Conservation (phyloP, 2,329 filamentous ascomycete species). For the Pestalotiopsis sp. region DNA sequence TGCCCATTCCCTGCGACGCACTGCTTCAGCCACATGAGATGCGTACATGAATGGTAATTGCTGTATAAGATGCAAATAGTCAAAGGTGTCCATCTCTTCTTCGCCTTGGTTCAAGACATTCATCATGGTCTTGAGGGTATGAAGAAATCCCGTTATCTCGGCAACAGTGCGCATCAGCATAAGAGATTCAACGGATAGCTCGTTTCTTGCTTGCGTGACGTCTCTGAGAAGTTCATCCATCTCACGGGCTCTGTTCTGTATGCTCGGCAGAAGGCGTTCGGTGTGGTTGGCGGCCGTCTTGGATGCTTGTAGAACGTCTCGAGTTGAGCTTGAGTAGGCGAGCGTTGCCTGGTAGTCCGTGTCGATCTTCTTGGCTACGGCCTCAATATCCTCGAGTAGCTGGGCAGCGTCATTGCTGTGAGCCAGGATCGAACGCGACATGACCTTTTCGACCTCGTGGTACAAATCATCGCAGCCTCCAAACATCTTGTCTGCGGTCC, state of each 20-base stretch:
- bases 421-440: constrained; percentile 52
- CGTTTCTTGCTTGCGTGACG: constrained; percentile 66
- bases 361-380: constrained; percentile 81
- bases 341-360: constrained; percentile 81
- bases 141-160: constrained; percentile 73
- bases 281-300: constrained; percentile 65
- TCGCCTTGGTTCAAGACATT: constrained; percentile 69
- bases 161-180: constrained; percentile 82
- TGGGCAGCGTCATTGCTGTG: constrained; percentile 65
- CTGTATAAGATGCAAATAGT: constrained; percentile 76
- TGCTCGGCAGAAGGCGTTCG: constrained; percentile 58
- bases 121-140: constrained; percentile 71
- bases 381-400: constrained; percentile 81
- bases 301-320: constrained; percentile 60
- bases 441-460: constrained; percentile 61
- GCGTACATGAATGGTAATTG: constrained; percentile 88
- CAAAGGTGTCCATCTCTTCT: constrained; percentile 75
- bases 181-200: constrained; percentile 63
- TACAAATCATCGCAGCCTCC: constrained; percentile 61
- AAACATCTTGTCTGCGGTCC: constrained; percentile 59
- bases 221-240: constrained; percentile 62
- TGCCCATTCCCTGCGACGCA: constrained; percentile 85
- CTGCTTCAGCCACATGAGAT: constrained; percentile 81
- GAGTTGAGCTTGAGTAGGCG: constrained; percentile 63
- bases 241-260: constrained; percentile 56